Evolutionary conservation across 441 rosid genomes (phyloP), one percentile per base, ranked within the genome.

Genomic region (Hypseocharis bilobata): DNA sequence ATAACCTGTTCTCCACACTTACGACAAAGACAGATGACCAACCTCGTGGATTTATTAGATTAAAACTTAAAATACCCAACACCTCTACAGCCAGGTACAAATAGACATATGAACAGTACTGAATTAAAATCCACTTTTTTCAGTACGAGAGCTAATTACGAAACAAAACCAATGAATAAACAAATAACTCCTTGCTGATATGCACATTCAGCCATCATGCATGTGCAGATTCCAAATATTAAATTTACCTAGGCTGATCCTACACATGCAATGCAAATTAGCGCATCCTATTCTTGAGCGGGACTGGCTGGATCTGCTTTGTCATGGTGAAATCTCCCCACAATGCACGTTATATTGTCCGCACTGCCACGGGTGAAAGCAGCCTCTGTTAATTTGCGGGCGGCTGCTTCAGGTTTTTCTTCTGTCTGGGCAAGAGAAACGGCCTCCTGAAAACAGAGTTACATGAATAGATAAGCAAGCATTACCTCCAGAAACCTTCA

Each of bases 271-370:
- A 30, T 7, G 13, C 44, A 38, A n/a, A 8, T 38, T 38, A 8
- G 44, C 8, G 2, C 44, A 20, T 10, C 28, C 57, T 52, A 52
- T 6, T 10, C 29, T 52, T 22, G 2, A 0, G 57, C 28, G 14
- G 77, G 57, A 45, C 68, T 36, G 44, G 80, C 68, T 19, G 74
- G 26, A 64, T 77, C 79, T 8, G 78, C 78, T 70, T 78, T 75
- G 29, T 66, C 72, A 58, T 81, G 94, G 79, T 68, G 82, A 78
- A 94, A 88, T 78, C 70, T 86, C 76, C 86, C 99, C 67, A 94
- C 97, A 27, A 94, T 86, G 80, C 97, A 94, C 0, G 99, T 91
- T 78, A 94, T 91, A 77, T 91, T 94, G 80, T 91, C 97, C 0
- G 93, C 96, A 63, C 99, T 93, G 67, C 97, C 96, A 5, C 88